Conservation (phyloP, 1,284 basidiomycete species). For the Naganishia cerealis region DNA sequence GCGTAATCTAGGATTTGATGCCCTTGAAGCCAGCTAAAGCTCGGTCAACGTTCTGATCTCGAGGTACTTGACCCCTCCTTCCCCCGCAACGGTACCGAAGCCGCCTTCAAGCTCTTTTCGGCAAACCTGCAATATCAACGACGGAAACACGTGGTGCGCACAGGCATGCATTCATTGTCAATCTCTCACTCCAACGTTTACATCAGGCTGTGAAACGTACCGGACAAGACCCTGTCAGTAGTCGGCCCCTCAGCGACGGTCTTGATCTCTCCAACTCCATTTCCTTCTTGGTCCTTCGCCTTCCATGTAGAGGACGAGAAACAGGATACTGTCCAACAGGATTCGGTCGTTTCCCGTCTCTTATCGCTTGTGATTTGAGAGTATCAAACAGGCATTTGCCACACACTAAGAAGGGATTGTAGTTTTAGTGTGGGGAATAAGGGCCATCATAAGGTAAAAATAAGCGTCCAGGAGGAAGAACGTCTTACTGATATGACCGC, state of each 20-base stretch:
- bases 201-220: slow-evolving; percentile 22
- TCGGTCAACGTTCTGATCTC: slow-evolving; percentile 29
- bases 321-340: slow-evolving; percentile 26
- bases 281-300: slow-evolving; percentile 26
- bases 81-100: slow-evolving; percentile 29
- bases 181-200: neutral
- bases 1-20: neutral
- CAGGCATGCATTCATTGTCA: neutral
- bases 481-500: slow-evolving; percentile 36
- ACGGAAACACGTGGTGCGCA: neutral
- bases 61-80: slow-evolving; percentile 33
- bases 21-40: neutral
- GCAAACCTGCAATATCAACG: slow-evolving; percentile 23
- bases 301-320: neutral
- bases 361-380: slow-evolving; percentile 34
- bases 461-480: neutral
- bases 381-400: slow-evolving; percentile 34
- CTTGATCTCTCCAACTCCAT: slow-evolving; percentile 19
- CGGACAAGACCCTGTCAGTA: slow-evolving; percentile 29
- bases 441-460: neutral
- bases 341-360: slow-evolving; percentile 28
- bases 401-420: slow-evolving; percentile 26
- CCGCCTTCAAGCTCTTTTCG: slow-evolving; percentile 33
- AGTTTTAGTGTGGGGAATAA: neutral
- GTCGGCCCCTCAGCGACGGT: slow-evolving; percentile 21